Conservation (phyloP, 306 rosid genomes). For the Calophaca sinica region DNA sequence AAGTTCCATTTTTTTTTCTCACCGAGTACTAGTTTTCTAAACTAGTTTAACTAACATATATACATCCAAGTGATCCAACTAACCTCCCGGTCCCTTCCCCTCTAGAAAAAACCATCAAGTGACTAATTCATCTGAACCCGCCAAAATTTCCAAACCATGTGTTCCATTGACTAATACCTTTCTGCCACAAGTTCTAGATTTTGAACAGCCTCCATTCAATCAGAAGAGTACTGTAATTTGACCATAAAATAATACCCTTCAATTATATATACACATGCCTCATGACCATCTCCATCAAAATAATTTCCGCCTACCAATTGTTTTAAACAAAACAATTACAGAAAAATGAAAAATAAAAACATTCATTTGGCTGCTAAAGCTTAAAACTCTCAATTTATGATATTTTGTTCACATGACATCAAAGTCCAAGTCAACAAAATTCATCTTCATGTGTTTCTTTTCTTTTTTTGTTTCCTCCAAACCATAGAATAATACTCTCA, state of each 20-base stretch:
- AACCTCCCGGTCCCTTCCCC: neutral
- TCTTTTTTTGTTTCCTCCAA: neutral
- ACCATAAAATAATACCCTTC: conserved; percentile 32
- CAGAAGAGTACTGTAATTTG: conserved; percentile 27
- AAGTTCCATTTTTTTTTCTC: no score
- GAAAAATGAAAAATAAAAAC: neutral
- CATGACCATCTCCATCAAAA: neutral
- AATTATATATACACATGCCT: conserved; percentile 1
- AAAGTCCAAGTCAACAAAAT: conserved; percentile 49
- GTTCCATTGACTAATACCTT: conserved; percentile 19
- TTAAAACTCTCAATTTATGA: neutral
- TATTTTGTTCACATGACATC: conserved; percentile 13
- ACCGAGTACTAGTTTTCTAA: no score
- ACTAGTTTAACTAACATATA: neutral
- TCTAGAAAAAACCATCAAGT: neutral
- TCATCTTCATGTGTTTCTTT: conserved; percentile 10
- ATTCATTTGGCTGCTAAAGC: conserved; percentile 37
- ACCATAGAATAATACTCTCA: neutral
- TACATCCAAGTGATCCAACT: neutral
- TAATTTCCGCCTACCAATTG: neutral
- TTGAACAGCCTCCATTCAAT: conserved; percentile 42
- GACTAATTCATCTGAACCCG: neutral
- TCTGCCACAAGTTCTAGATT: conserved; percentile 31
- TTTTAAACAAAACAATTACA: neutral
- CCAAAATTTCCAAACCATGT: conserved; percentile 15